Conservation (phyloP, 2,329 filamentous ascomycete species). For the Colletotrichum tabaci region DNA sequence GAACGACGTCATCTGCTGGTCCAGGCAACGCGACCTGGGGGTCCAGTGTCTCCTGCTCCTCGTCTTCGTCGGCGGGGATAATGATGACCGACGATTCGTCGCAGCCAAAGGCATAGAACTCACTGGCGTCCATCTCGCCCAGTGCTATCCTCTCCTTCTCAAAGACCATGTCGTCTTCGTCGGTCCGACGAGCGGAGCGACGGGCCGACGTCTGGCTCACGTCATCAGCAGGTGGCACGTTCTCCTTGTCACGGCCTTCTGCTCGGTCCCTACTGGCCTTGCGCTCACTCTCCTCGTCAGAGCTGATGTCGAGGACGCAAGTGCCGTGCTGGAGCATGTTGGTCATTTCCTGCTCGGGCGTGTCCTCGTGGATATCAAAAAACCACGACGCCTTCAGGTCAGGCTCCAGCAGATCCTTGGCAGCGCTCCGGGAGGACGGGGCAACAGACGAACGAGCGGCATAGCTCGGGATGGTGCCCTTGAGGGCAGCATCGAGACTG, state of each 20-base stretch:
- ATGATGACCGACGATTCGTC: conserved; percentile 74
- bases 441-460: conserved; percentile 57
- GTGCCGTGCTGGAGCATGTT: conserved; percentile 95
- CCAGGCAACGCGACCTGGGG: conserved; percentile 24
- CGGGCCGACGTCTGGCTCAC: conserved; percentile 69
- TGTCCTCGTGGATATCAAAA: conserved; percentile 96
- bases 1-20: conserved; percentile 45
- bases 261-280: conserved; percentile 66
- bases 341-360: conserved; percentile 89
- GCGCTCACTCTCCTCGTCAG: conserved; percentile 82
- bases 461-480: conserved; percentile 79
- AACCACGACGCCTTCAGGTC: conserved; percentile 80
- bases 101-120: conserved; percentile 78
- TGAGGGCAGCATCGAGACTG: conserved; percentile 87
- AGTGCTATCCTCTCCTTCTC: conserved; percentile 77
- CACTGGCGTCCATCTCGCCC: conserved; percentile 75
- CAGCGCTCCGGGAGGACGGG: conserved; percentile 45
- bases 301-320: conserved; percentile 87
- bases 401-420: conserved; percentile 56
- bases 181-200: conserved; percentile 51
- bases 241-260: conserved; percentile 88
- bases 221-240: conserved; percentile 82
- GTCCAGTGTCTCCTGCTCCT: conserved; percentile 49
- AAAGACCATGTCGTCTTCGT: conserved; percentile 69
- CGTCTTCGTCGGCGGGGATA: conserved; percentile 73